Conservation (phyloP, 2,329 filamentous ascomycete species). For the Cercospora sp. region DNA sequence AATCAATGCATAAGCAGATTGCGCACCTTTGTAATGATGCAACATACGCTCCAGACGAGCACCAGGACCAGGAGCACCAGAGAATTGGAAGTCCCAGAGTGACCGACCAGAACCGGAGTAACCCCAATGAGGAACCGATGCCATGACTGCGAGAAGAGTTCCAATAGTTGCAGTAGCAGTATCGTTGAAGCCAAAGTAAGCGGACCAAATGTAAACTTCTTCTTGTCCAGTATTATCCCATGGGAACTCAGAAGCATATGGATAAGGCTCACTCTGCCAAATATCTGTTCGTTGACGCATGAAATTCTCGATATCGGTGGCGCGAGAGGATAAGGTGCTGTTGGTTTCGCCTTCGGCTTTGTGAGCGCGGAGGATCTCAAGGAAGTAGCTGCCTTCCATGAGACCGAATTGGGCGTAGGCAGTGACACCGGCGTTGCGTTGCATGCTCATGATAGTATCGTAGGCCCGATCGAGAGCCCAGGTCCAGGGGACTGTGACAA, state of each 20-base stretch:
- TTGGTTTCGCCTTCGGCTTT: background rate
- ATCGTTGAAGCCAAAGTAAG: background rate
- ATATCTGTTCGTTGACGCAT: background rate
- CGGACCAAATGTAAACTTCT: background rate
- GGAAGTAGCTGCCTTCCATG: background rate
- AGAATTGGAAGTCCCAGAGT: background rate
- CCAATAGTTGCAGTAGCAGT: background rate
- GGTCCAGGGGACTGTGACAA: background rate
- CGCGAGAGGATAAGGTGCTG: background rate
- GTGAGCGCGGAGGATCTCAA: background rate
- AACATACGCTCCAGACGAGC: background rate
- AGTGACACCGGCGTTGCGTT: background rate
- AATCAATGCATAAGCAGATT: background rate
- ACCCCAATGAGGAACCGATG: background rate
- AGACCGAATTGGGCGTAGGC: background rate
- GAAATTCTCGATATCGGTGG: background rate
- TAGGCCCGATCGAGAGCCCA: background rate
- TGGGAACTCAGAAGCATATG: background rate
- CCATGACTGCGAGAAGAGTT: background rate
- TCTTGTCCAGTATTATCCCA: background rate
- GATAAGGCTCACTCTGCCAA: background rate
- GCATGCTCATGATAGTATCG: background rate
- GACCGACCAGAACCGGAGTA: background rate
- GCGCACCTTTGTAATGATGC: background rate
- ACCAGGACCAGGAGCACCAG: background rate